These are phyloP conservation scores for Arthroderma uncinatum DNA, from an alignment of 2,329 filamentous ascomycete species.

Conservation along the genomic window DNA sequence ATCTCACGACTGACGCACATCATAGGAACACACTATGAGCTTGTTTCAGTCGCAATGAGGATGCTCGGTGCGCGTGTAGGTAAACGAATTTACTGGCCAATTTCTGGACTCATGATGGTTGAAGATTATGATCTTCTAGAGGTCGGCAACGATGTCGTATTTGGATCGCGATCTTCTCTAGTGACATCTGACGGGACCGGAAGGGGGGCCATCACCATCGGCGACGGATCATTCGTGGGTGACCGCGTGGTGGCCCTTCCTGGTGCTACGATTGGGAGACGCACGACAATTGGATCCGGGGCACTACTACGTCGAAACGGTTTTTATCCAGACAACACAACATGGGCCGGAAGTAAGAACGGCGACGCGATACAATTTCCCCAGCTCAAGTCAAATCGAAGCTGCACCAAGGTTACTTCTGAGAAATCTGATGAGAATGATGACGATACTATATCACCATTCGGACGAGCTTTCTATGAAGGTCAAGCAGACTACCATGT, in stretches of 20 bases:
- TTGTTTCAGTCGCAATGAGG: neutral
- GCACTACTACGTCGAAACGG: neutral
- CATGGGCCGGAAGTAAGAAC: constrained; percentile 1
- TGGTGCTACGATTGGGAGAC: neutral
- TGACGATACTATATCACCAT: neutral
- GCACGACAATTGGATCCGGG: neutral
- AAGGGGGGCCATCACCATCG: neutral
- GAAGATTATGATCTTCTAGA: constrained; percentile 1
- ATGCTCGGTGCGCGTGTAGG: constrained; percentile 3
- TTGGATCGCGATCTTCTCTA: constrained; percentile 3
- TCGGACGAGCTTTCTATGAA: constrained; percentile 1
- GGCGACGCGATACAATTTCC: neutral
- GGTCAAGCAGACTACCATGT: neutral
- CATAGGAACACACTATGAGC: constrained; percentile 4
- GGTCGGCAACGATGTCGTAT: constrained; percentile 4
- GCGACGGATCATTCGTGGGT: constrained; percentile 1
- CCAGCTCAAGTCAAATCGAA: neutral
- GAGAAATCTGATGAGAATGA: neutral
- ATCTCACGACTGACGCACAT: neutral
- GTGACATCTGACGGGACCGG: constrained; percentile 1
- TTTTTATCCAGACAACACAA: neutral
- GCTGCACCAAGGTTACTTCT: neutral
- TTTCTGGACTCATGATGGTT: neutral
- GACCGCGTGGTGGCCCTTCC: neutral
- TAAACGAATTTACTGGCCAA: constrained; percentile 5